These are phyloP conservation scores for Fraxinus ornus DNA, from an alignment of 305 asterid species.

Conservation along the genomic window DNA sequence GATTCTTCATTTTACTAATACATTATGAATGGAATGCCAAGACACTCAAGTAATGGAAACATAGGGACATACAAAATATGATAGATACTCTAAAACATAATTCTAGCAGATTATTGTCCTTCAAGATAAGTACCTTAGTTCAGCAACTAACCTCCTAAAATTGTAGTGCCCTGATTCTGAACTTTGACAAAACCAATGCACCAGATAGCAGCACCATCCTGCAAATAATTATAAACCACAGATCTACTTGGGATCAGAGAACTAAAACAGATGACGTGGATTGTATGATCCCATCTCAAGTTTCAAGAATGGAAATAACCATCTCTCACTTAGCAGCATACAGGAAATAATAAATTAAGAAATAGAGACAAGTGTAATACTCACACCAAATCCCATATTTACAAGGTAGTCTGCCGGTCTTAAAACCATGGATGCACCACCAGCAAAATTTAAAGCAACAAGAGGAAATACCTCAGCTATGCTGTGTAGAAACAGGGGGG, in stretches of 20 bases:
- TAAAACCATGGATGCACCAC: slow-evolving; percentile 75
- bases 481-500: slow-evolving; percentile 40
- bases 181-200: slow-evolving; percentile 80
- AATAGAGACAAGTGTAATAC: slow-evolving; percentile 32
- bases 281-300: background rate
- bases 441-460: slow-evolving; percentile 80
- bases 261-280: background rate
- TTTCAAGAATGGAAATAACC: background rate
- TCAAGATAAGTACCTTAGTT: background rate
- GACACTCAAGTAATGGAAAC: background rate
- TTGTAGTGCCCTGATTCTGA: slow-evolving; percentile 61
- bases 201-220: slow-evolving; percentile 87
- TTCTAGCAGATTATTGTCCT: background rate
- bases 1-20: background rate
- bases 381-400: slow-evolving; percentile 65
- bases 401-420: slow-evolving; percentile 86
- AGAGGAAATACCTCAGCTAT: slow-evolving; percentile 65
- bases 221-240: slow-evolving; percentile 21
- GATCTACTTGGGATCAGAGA: background rate
- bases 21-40: background rate
- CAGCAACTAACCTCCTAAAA: slow-evolving; percentile 79
- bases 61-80: slow-evolving; percentile 9
- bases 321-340: background rate
- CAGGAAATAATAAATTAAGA: background rate
- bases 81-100: background rate